Conservation (phyloP, 768 basidiomycete species). For the Kwoniella sp. region DNA sequence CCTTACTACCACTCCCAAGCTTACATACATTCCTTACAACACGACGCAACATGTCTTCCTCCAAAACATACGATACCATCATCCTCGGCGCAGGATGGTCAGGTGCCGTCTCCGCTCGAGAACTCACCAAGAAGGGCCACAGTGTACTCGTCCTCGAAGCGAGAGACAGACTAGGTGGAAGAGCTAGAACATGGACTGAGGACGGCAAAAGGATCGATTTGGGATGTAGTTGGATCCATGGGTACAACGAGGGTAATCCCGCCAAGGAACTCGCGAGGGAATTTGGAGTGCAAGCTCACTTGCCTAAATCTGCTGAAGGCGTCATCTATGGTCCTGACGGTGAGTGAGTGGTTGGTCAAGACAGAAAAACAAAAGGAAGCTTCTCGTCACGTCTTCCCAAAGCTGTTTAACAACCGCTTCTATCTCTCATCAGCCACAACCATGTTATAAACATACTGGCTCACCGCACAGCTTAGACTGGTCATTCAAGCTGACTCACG, state of each 20-base stretch:
- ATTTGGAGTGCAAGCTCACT: conserved; percentile 42
- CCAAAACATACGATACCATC: conserved; percentile 43
- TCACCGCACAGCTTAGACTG: background rate
- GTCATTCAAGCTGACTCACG: background rate
- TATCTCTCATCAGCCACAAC: too few relatives aligned
- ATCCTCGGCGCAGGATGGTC: conserved; percentile 54
- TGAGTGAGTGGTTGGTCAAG: conserved; percentile 24
- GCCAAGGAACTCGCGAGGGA: conserved; percentile 45
- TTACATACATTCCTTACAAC: background rate
- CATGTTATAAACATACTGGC: too few relatives aligned
- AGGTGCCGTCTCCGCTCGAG: conserved; percentile 44
- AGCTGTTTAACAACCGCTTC: too few relatives aligned
- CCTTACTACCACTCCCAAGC: background rate
- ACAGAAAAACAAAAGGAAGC: too few relatives aligned
- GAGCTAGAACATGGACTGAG: conserved; percentile 43
- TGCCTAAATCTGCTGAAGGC: conserved; percentile 45
- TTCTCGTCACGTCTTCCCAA: too few relatives aligned
- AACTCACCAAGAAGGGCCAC: conserved; percentile 39
- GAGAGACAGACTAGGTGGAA: conserved; percentile 48
- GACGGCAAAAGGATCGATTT: conserved; percentile 39
- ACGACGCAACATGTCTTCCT: background rate
- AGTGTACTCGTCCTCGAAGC: conserved; percentile 52
- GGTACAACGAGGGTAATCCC: conserved; percentile 52
- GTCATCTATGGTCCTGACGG: conserved; percentile 47
- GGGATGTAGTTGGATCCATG: conserved; percentile 55